phyloP scores from a whole-genome alignment of 1,139 yeast species.

The Taiozyma onychis region DNA sequence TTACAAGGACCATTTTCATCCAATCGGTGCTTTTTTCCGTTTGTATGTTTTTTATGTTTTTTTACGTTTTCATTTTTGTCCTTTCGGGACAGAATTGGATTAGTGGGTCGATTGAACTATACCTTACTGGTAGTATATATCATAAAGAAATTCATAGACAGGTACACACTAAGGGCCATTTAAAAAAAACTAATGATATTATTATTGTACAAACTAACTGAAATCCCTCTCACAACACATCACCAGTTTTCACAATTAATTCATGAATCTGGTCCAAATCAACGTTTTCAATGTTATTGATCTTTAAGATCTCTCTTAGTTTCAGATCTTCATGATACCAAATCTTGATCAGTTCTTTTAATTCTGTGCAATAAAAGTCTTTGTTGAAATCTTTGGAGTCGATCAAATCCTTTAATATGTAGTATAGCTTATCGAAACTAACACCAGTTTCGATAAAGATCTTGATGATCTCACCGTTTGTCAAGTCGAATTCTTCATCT shows the following conservation, averaged over 20 bases:
- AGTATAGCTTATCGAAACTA: slow-evolving; percentile 62
- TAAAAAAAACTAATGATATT: not conserved
- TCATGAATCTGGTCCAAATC: slow-evolving; percentile 10
- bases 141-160: no score
- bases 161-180: not conserved
- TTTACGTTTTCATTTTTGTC: no score
- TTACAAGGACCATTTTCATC: no score
- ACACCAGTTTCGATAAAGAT: slow-evolving; percentile 76
- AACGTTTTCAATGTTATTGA: slow-evolving; percentile 14
- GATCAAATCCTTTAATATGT: slow-evolving; percentile 58
- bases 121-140: no score
- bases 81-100: no score
- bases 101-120: no score
- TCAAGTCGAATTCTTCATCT: slow-evolving; percentile 34
- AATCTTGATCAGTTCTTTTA: slow-evolving; percentile 53
- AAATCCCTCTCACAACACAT: slow-evolving; percentile 11
- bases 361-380: slow-evolving; percentile 47
- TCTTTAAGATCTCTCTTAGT: slow-evolving; percentile 41
- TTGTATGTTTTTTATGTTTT: no score
- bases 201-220: not conserved
- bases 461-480: slow-evolving; percentile 56
- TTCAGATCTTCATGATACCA: slow-evolving; percentile 66
- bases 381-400: slow-evolving; percentile 49
- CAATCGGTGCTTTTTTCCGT: no score
- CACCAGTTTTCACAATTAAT: slow-evolving; percentile 26